phyloP scores from a whole-genome alignment of 2,329 filamentous ascomycete species.

The Phyllosticta citriasiana region DNA sequence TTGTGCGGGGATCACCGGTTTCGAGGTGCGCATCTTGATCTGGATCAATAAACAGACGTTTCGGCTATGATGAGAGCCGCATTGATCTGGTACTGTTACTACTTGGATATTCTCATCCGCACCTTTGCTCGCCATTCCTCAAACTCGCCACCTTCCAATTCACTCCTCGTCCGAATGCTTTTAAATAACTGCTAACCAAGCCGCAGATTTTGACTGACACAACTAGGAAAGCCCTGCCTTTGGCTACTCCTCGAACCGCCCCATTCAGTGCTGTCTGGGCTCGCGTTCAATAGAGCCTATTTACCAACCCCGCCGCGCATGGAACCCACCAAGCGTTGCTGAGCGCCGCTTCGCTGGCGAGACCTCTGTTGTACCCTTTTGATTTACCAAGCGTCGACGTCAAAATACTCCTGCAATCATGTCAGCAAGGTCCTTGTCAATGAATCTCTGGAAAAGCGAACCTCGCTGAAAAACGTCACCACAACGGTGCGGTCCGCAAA shows the following conservation, averaged over 20 bases:
- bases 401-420: constrained; percentile 11
- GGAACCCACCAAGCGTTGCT: neutral
- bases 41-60: neutral
- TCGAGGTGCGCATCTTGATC: neutral
- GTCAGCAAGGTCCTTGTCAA: neutral
- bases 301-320: neutral
- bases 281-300: neutral
- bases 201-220: neutral
- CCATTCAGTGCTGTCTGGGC: neutral
- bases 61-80: neutral
- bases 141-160: neutral
- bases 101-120: neutral
- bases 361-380: neutral
- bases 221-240: neutral
- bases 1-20: too few relatives aligned
- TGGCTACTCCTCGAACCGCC: neutral
- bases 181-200: constrained; percentile 7
- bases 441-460: constrained; percentile 27
- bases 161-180: constrained; percentile 3
- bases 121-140: neutral
- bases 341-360: neutral
- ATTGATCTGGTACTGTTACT: neutral
- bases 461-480: constrained; percentile 92
- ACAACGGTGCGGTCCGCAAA: constrained; percentile 96
- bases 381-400: constrained; percentile 12